Conservation (phyloP, 179 eudicot species). For the Corrigiola litoralis region DNA sequence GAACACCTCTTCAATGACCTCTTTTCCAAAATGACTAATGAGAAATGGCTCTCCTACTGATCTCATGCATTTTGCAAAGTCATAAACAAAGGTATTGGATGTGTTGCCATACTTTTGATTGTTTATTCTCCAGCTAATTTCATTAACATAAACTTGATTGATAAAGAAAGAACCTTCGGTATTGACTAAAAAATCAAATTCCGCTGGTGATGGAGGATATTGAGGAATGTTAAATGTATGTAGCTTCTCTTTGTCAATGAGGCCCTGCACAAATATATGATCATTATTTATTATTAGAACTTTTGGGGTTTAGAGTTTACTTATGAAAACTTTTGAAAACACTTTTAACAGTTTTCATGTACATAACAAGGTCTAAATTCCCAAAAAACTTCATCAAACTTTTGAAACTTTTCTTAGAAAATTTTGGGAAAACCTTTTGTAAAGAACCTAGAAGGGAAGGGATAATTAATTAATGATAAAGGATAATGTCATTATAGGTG, state of each 20-base stretch:
- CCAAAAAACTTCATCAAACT: too few relatives aligned
- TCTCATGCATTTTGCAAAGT: constrained; percentile 34
- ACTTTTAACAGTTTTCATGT: too few relatives aligned
- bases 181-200: constrained; percentile 21
- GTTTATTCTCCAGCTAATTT: background rate
- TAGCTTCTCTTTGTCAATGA: constrained; percentile 29
- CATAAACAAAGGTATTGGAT: background rate
- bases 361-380: too few relatives aligned
- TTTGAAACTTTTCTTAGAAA: too few relatives aligned
- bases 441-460: background rate
- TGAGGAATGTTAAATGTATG: constrained; percentile 38
- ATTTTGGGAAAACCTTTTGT: background rate
- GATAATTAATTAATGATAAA: background rate
- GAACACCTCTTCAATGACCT: constrained; percentile 33
- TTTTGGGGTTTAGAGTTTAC: background rate
- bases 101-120: background rate
- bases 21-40: constrained; percentile 33
- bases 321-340: too few relatives aligned
- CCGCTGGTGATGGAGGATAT: constrained; percentile 30
- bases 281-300: background rate
- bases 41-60: constrained; percentile 38
- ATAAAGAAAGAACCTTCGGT: constrained; percentile 38
- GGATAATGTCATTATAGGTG: too few relatives aligned
- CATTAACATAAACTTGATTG: constrained; percentile 1
- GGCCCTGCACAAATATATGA: constrained; percentile 26